These are phyloP conservation scores for Stentor roeselii DNA, from an alignment of 73 alveolate species.

Conservation along the genomic window DNA sequence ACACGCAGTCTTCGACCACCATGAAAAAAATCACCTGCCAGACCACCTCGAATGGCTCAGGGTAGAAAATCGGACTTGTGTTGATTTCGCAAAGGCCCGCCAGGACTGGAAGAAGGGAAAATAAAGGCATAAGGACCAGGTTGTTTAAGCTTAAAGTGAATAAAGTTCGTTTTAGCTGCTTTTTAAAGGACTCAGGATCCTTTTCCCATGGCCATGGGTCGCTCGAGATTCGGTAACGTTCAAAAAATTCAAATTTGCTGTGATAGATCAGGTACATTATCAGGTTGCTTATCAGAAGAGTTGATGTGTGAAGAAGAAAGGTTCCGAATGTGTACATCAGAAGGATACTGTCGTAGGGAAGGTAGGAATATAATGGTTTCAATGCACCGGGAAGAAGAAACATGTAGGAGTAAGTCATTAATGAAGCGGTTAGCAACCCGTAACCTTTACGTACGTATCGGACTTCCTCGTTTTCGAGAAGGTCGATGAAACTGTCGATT, in stretches of 20 bases:
- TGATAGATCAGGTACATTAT: conserved; percentile 33
- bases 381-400: conserved; percentile 27
- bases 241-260: conserved; percentile 54
- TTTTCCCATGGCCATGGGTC: conserved; percentile 77
- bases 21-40: conserved; percentile 49
- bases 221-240: conserved; percentile 48
- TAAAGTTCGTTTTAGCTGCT: conserved; percentile 18
- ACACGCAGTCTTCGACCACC: conserved; percentile 62
- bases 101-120: neutral
- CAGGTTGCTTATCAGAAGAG: neutral
- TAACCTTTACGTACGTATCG: conserved; percentile 55
- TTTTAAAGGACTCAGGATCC: conserved; percentile 28
- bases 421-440: conserved; percentile 41
- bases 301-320: neutral
- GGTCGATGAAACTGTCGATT: conserved; percentile 23
- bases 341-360: neutral
- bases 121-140: conserved; percentile 14
- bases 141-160: conserved; percentile 28
- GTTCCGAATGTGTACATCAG: neutral
- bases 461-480: conserved; percentile 44
- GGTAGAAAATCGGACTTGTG: conserved; percentile 32
- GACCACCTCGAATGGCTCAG: conserved; percentile 41
- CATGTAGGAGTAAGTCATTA: conserved; percentile 26
- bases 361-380: neutral
- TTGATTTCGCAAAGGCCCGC: conserved; percentile 17